Percentiles rank a stretch among this genome's conserved stretches.
Evolutionary conservation across 2,329 filamentous ascomycete genomes (phyloP).

Genomic region (Knoxdaviesia proteae): DNA sequence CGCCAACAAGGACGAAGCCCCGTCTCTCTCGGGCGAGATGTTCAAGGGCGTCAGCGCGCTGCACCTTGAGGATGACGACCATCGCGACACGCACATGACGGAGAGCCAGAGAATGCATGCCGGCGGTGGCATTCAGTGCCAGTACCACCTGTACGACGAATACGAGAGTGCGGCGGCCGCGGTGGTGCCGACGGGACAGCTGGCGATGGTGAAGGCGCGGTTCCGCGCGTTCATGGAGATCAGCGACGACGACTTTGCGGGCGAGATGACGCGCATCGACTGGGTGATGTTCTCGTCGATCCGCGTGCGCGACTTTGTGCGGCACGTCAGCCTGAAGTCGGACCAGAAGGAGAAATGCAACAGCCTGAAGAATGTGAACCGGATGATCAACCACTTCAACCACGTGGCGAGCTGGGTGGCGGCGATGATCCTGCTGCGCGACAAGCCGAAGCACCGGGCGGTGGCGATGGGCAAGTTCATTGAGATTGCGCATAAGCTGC

Average conservation of each 20-base stretch:
- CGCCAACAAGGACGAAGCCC: conserved; percentile 9
- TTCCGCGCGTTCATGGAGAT: conserved; percentile 84
- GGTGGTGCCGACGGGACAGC: conserved; percentile 47
- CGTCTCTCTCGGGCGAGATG: conserved; percentile 16
- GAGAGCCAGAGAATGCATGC: background rate
- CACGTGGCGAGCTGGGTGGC: conserved; percentile 66
- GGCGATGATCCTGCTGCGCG: conserved; percentile 68
- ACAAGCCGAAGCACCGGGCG: conserved; percentile 89
- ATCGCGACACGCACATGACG: too few species aligned
- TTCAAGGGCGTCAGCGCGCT: conserved; percentile 23
- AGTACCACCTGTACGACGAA: conserved; percentile 49
- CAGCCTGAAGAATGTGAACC: conserved; percentile 68
- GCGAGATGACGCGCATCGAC: conserved; percentile 85
- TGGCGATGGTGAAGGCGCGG: conserved; percentile 61
- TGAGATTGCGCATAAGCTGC: conserved; percentile 66
- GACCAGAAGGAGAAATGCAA: conserved; percentile 55
- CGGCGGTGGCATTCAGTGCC: conserved; percentile 7
- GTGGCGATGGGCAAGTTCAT: conserved; percentile 91
- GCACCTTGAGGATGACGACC: conserved; percentile 22
- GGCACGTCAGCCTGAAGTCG: conserved; percentile 61
- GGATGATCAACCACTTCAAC: conserved; percentile 87
- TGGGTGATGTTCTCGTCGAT: conserved; percentile 98
- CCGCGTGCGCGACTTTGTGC: conserved; percentile 75
- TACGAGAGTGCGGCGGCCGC: conserved; percentile 60
- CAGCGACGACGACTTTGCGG: conserved; percentile 65